Conservation (phyloP, 2,329 filamentous ascomycete genomes). For the Elsinoe ampelina region DNA sequence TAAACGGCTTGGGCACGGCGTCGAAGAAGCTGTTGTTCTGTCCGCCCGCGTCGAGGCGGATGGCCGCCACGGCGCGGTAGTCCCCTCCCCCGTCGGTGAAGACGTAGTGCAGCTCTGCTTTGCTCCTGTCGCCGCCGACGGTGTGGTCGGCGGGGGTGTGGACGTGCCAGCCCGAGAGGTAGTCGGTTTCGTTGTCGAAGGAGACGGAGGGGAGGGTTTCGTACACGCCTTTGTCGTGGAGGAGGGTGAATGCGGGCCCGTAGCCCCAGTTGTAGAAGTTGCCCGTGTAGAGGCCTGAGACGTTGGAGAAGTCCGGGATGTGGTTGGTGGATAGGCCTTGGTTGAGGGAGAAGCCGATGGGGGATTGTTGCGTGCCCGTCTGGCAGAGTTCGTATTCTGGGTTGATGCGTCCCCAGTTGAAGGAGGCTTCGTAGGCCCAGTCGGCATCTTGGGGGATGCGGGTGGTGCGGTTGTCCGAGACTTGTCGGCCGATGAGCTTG, state of each 20-base stretch:
- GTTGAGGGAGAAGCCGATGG: slow-evolving; percentile 36
- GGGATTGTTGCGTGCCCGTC: slow-evolving; percentile 42
- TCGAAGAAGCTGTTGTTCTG: slow-evolving; percentile 32
- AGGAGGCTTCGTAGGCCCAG: slow-evolving; percentile 31
- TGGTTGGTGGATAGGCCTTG: slow-evolving; percentile 20
- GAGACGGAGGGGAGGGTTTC: slow-evolving; percentile 34
- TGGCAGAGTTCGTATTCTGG: slow-evolving; percentile 39
- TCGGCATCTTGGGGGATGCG: not conserved
- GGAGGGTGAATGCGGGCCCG: slow-evolving; percentile 37
- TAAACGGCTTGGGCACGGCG: slow-evolving; percentile 33
- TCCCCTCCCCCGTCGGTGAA: slow-evolving; percentile 36
- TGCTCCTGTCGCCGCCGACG: slow-evolving; percentile 34
- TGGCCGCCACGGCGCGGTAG: slow-evolving; percentile 38
- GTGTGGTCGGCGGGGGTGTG: slow-evolving; percentile 44
- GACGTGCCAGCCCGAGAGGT: slow-evolving; percentile 44
- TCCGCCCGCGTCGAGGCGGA: slow-evolving; percentile 38
- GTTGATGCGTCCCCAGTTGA: slow-evolving; percentile 33
- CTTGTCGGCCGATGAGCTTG: slow-evolving; percentile 6
- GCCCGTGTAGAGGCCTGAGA: slow-evolving; percentile 19
- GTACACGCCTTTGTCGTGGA: slow-evolving; percentile 26
- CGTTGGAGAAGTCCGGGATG: slow-evolving; percentile 27
- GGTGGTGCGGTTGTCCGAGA: slow-evolving; percentile 4
- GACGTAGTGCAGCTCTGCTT: slow-evolving; percentile 43
- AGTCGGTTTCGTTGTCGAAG: slow-evolving; percentile 40
- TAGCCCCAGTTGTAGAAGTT: slow-evolving; percentile 34